Percentiles rank a stretch among this genome's conserved stretches.
Conservation (phyloP, 2,329 filamentous ascomycete genomes). For the Fusarium veterinarium region DNA sequence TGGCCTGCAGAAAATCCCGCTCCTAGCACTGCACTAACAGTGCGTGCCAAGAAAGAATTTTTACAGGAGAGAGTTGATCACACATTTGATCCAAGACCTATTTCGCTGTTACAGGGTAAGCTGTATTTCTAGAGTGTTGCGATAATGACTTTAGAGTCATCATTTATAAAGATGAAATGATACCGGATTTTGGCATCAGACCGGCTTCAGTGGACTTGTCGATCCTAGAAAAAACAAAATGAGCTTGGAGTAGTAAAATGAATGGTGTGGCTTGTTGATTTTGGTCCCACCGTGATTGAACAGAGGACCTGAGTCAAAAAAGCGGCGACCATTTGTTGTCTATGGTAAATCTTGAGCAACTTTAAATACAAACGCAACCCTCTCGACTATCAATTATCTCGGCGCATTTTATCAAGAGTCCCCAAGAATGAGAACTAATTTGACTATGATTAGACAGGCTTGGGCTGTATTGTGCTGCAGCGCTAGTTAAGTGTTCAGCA, state of each 20-base stretch:
- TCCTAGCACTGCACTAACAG: too few relatives aligned
- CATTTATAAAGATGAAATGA: background rate
- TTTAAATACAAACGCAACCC: background rate
- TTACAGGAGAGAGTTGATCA: too few relatives aligned
- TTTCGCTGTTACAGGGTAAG: background rate
- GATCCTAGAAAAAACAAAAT: background rate
- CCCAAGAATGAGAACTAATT: background rate
- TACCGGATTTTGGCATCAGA: too few relatives aligned
- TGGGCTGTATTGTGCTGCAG: background rate
- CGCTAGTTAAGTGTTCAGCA: background rate
- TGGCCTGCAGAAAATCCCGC: too few relatives aligned
- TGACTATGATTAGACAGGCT: too few relatives aligned
- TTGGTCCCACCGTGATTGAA: background rate
- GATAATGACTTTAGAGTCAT: background rate
- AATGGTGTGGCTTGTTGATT: too few relatives aligned
- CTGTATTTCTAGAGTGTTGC: background rate
- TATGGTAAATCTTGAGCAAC: background rate
- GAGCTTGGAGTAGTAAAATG: background rate
- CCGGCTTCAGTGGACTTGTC: background rate
- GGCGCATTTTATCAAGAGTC: background rate
- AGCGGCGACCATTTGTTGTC: rapidly evolving
- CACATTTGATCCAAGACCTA: too few relatives aligned
- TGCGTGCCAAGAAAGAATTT: too few relatives aligned
- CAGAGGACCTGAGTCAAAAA: background rate
- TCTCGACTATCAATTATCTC: background rate